Evolutionary conservation across 129 eudicot species (phyloP), one percentile per base, ranked within the genome.

Genomic region (Artemisia annua): DNA sequence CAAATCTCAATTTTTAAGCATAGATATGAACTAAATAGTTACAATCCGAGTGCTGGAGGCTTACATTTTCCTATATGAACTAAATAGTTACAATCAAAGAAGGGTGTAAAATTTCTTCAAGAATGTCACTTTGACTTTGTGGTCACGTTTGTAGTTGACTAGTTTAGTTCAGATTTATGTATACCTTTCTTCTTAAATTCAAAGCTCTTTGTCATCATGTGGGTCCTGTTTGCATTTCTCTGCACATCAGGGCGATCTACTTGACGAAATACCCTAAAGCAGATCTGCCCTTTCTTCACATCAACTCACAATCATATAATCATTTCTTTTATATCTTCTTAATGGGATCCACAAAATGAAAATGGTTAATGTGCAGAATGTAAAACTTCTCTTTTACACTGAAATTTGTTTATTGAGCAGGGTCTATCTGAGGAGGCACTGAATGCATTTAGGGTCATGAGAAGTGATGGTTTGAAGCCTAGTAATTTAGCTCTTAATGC

Each of bases 341-440:
- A 50, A 28, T 30, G 22, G 24, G 62, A n/a, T 73, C 69, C 53
- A 73, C 51, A 73, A 74, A 50, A 30, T 63, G 78, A 63, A 64
- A 5, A 11, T 54, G 48, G 26, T 54, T 9, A 52, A 52, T 17
- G 35, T 16, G 13, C 11, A 69, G 20, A 66, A 66, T 12, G 13
- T 66, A 75, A 24, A 19, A 62, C 72, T 11, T 63, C 30, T 24
- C 14, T 73, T 67, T 35, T 12, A 67, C 48, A 75, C 18, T 80
- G 62, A 44, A 28, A 3, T 63, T 63, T 80, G 18, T 48, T 67
- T 72, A 30, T 30, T 76, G 76, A 20, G 67, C 81, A 94, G 98
- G 98, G 97, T 79, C 74, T 94, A 69, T 90, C 97, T 17, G 98
- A 94, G 74, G 96, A 90, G 81, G 98, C 98, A 20, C 77, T 94